phyloP scores from a whole-genome alignment of 2,329 filamentous ascomycete genomes.

The Fonsecaea erecta region DNA sequence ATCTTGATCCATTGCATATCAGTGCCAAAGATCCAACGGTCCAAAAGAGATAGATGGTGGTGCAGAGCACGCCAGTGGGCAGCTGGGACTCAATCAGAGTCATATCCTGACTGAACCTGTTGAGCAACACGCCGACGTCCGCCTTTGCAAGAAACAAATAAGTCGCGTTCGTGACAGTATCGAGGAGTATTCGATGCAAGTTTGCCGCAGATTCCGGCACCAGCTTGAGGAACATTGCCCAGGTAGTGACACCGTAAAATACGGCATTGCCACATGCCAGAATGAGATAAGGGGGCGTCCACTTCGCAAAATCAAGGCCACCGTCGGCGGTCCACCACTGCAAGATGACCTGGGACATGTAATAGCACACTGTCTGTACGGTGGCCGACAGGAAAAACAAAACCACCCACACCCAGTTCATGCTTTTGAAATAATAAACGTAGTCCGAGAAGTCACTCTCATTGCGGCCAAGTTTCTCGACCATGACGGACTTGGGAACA shows the following conservation, averaged over 20 bases:
- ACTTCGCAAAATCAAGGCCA: neutral
- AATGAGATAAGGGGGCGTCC: conserved; percentile 5
- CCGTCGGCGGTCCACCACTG: conserved; percentile 17
- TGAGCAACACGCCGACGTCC: conserved; percentile 47
- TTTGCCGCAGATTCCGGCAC: conserved; percentile 56
- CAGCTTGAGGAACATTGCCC: conserved; percentile 44
- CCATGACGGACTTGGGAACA: neutral
- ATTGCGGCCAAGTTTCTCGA: conserved; percentile 34
- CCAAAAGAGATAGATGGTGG: conserved; percentile 1
- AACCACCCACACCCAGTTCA: neutral
- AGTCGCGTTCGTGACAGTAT: conserved; percentile 52
- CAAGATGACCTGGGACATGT: conserved; percentile 15
- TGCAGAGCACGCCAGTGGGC: conserved; percentile 12
- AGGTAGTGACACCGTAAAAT: conserved; percentile 42
- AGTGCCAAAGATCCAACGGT: conserved; percentile 31
- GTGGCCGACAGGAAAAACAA: conserved; percentile 8
- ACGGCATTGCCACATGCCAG: conserved; percentile 5
- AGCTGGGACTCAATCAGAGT: conserved; percentile 34
- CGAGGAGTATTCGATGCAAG: conserved; percentile 55
- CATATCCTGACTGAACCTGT: conserved; percentile 39
- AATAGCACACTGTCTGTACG: conserved; percentile 2
- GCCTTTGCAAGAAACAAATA: conserved; percentile 50
- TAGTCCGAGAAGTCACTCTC: conserved; percentile 16
- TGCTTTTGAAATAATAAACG: conserved; percentile 17
- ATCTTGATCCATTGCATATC: conserved; percentile 48